phyloP scores from a whole-genome alignment of 257 asterid species.

The Salvia miltiorrhiza region DNA sequence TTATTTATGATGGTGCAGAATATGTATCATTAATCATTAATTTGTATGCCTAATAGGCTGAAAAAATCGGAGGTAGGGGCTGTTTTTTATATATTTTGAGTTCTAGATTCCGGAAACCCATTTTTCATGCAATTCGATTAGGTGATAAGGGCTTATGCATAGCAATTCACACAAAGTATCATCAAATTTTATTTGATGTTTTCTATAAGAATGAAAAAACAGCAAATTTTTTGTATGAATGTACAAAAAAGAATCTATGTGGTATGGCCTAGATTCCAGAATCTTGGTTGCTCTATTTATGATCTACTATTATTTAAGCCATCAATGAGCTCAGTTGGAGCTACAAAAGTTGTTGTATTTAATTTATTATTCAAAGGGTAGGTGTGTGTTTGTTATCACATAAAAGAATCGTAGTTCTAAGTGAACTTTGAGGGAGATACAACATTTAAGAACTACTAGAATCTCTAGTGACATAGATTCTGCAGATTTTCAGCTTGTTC shows the following conservation, averaged over 20 bases:
- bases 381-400: not conserved
- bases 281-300: not conserved
- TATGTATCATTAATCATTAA: no score
- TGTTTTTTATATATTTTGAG: no score
- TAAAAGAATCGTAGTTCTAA: not conserved
- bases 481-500: not conserved
- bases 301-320: not conserved
- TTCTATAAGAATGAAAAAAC: no score
- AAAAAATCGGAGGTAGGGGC: no score
- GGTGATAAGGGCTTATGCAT: no score
- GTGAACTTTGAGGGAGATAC: not conserved
- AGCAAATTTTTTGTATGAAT: not conserved
- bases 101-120: no score
- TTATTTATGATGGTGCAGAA: not conserved
- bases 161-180: no score
- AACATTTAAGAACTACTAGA: not conserved
- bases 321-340: not conserved
- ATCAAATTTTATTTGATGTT: no score
- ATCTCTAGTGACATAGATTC: not conserved
- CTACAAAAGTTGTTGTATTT: not conserved
- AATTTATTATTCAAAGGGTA: not conserved
- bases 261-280: not conserved
- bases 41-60: no score
- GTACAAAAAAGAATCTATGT: not conserved
- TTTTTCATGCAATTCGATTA: no score